These are phyloP conservation scores for Stenogyne calaminthoides DNA, from an alignment of 305 asterid genomes.

Conservation along the genomic window DNA sequence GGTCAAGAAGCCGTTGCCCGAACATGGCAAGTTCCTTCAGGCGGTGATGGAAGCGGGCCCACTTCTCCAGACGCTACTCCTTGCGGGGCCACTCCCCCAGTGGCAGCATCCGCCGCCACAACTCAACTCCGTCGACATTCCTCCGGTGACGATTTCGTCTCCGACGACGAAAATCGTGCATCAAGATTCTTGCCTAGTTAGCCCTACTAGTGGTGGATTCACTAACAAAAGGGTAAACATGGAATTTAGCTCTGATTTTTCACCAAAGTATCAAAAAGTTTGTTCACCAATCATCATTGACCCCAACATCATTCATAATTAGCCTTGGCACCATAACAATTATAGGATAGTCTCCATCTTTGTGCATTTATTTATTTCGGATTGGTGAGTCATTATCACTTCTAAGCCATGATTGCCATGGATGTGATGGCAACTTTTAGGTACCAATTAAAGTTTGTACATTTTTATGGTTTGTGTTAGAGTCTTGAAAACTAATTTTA, in stretches of 20 bases:
- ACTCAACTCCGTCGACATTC: slow-evolving; percentile 82
- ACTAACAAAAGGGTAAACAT: slow-evolving; percentile 53
- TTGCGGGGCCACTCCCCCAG: slow-evolving; percentile 97
- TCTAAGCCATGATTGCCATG: slow-evolving; percentile 29
- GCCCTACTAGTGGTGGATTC: slow-evolving; percentile 44
- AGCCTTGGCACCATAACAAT: slow-evolving; percentile 16
- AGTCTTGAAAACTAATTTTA: slow-evolving; percentile 49
- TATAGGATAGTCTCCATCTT: slow-evolving; percentile 8
- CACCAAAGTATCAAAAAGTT: slow-evolving; percentile 69
- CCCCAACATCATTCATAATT: slow-evolving; percentile 43
- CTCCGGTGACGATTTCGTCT: too few species aligned
- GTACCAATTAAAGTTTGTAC: slow-evolving; percentile 45
- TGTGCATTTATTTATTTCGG: too few species aligned
- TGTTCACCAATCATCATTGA: slow-evolving; percentile 76
- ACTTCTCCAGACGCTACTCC: slow-evolving; percentile 78
- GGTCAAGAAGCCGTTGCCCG: slow-evolving; percentile 58
- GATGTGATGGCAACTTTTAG: slow-evolving; percentile 41
- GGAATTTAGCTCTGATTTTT: slow-evolving; percentile 42
- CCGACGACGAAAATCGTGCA: slow-evolving; percentile 39
- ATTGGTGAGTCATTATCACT: neutral
- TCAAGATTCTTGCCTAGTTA: slow-evolving; percentile 42
- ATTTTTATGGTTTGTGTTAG: slow-evolving; percentile 59
- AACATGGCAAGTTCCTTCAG: slow-evolving; percentile 80
- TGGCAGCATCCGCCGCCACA: slow-evolving; percentile 99
- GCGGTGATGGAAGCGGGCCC: slow-evolving; percentile 97